Base-by-base conservation (phyloP, 371 early-diverging fungal species). In the Smittium culicis region DNA sequence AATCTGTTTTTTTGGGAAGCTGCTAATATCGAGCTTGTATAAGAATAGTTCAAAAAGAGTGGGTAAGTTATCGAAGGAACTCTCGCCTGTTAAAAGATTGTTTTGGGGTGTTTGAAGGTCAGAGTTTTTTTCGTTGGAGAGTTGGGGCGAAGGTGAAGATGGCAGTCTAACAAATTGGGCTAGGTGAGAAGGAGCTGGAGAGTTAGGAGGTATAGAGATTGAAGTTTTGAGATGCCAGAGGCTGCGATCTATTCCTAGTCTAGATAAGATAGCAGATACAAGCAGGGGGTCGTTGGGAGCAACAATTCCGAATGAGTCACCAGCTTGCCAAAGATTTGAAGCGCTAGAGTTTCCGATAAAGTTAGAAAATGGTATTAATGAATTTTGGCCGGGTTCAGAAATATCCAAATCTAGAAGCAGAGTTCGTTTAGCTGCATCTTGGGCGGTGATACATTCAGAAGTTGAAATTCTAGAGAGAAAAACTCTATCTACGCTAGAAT, bases 231-330 rank as follows among this genome's bases (percentile, higher is more conserved):
- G 66, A 35, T 64, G 54, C 1, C 62, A 57, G 16, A 65, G 67
- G 11, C 1, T 57, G 2, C 34, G 25, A n/a, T 14, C 34, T 28
- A 72, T 65, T 11, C 56, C 75, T 17, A 88, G 70, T 30, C 80
- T 69, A 0, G 68, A 67, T 32, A 88, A 67, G 1, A 88, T 61
- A 0, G 81, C 84, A 0, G 77, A 69, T 0, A 89, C 85, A 60
- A 87, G 68, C 0, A 71, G 66, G 25, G 83, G 81, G 65, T 84
- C 80, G 71, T 93, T 93, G 28, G 91, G 91, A 0, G 88, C 87
- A 59, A 84, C 66, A 2, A 94, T 77, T 59, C 89, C 93, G 77
- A 95, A 86, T 0, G 92, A 84, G 75, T 93, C 95, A 34, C 96
- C 95, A 1, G 94, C 88, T 2, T 55, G 71, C 66, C 72, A 72